Evolutionary conservation across 495 filamentous ascomycete genomes (phyloP), one percentile per base, ranked within the genome.

Genomic region (Talaromyces wortmannii): DNA sequence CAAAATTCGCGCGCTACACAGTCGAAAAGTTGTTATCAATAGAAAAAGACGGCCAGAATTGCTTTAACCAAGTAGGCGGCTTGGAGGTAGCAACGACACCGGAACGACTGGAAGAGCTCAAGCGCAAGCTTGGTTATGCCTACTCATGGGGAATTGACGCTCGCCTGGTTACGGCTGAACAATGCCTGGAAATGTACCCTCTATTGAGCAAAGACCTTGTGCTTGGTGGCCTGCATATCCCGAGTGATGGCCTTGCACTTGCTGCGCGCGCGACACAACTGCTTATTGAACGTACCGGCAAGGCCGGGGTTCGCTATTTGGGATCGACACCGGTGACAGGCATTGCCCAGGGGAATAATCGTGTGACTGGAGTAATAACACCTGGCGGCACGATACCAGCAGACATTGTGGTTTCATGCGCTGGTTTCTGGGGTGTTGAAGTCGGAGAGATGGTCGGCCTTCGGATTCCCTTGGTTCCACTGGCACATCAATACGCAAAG

Each of bases 371-470:
- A 12, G 77, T 80, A 23, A 66, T 48, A 10, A 77, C 70, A 2
- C 65, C 70, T 6, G 55, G 50, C 6, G 74, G 70, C 10, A 67
- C 51, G 0, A 63, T 80, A n/a, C 54, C 69, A 0, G 76, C 77
- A 1, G 77, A 80, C 40, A 70, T 79, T 17, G 62, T 80, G 30
- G 59, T 79, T 18, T 78, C 76, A 15, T 80, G 77, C 58, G 77
- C 77, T 31, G 77, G 77, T 2, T 79, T 80, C 67, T 80, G 77
- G 77, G 77, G 77, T 6, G 77, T 79, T 2, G 73, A 80, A 51
- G 56, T 80, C 13, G 77, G 77, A 2, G 74, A 70, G 0, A 78
- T 80, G 77, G 72, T 73, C 48, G 76, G 69, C 12, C 64, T 79
- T 18, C 56, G 66, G 1, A 71, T 79, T 55, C 77, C 77, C 42